phyloP scores from a whole-genome alignment of 2,329 filamentous ascomycete genomes.

The Rhexocercosporidium sp. region DNA sequence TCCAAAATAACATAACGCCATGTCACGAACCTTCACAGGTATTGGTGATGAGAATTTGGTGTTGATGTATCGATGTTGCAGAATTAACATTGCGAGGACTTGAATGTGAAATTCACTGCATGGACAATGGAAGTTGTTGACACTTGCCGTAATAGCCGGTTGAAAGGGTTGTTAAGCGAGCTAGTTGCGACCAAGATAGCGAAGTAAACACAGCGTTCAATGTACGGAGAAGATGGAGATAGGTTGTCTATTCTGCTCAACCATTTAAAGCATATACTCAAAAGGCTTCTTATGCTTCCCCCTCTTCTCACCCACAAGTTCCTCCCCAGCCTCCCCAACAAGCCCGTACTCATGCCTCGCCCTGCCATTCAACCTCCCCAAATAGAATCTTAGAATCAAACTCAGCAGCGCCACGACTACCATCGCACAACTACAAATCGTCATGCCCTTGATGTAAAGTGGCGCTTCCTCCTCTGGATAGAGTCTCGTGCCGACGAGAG shows the following conservation, averaged over 20 bases:
- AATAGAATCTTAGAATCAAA: constrained; percentile 46
- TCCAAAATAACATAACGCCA: not conserved
- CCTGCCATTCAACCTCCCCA: constrained; percentile 35
- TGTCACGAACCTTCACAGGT: not conserved
- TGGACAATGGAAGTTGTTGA: too few species aligned
- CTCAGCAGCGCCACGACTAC: constrained; percentile 50
- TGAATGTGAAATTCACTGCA: too few species aligned
- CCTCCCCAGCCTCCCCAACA: constrained; percentile 27
- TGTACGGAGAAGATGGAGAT: too few species aligned
- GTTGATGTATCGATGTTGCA: too few species aligned
- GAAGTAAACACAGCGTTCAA: too few species aligned
- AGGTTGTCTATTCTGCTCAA: too few species aligned
- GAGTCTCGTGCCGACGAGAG: constrained; percentile 56
- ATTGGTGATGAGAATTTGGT: too few species aligned
- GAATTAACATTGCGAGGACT: too few species aligned
- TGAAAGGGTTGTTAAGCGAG: too few species aligned
- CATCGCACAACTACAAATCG: constrained; percentile 56
- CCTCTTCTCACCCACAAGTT: constrained; percentile 18
- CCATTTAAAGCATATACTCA: constrained; percentile 32
- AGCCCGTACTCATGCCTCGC: constrained; percentile 24
- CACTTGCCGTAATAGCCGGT: too few species aligned
- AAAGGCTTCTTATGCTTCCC: constrained; percentile 20
- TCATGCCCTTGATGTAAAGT: constrained; percentile 55
- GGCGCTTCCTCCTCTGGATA: constrained; percentile 57
- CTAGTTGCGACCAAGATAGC: too few species aligned